A percentile compares a stretch with the other conserved stretches of the same genome.
Conservation (phyloP, 1,139 yeast genomes). For the Candida tetrigidarum region DNA sequence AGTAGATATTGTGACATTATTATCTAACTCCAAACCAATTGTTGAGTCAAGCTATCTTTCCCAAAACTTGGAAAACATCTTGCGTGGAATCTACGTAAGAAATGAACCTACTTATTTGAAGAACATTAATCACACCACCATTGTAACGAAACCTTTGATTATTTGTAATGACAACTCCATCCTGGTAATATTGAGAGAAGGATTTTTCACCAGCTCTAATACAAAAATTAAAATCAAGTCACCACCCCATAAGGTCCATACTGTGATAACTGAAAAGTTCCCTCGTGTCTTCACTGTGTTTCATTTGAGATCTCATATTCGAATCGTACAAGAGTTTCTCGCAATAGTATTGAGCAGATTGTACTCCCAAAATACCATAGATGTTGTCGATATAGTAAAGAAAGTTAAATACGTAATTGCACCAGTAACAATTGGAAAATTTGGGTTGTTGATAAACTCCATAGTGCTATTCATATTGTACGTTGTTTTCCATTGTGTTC, state of each 20-base stretch:
- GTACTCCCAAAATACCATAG: conserved; percentile 4
- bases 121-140: conserved; percentile 20
- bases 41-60: conserved; percentile 1
- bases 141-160: conserved; percentile 24
- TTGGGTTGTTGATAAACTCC: conserved; percentile 13
- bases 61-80: conserved; percentile 15
- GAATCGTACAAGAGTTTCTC: conserved; percentile 5
- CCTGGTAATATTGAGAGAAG: conserved; percentile 22
- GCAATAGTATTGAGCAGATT: conserved; percentile 8
- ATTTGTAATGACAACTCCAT: conserved; percentile 16
- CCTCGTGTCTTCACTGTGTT: conserved; percentile 3
- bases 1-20: conserved; percentile 22
- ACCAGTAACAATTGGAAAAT: conserved; percentile 8
- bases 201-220: conserved; percentile 16
- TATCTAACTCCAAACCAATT: conserved; percentile 12
- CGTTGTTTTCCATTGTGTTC: conserved; percentile 10
- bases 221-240: conserved; percentile 8
- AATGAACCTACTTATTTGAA: conserved; percentile 25
- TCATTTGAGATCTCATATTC: neutral
- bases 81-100: conserved; percentile 26
- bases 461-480: conserved; percentile 8
- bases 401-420: conserved; percentile 1
- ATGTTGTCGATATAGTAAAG: conserved; percentile 2
- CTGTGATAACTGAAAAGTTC: conserved; percentile 2
- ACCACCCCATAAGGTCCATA: neutral